Evolutionary conservation across 2,329 filamentous ascomycete genomes (phyloP), one percentile per base, ranked within the genome.

Genomic region (Tolypocladium amazonense): DNA sequence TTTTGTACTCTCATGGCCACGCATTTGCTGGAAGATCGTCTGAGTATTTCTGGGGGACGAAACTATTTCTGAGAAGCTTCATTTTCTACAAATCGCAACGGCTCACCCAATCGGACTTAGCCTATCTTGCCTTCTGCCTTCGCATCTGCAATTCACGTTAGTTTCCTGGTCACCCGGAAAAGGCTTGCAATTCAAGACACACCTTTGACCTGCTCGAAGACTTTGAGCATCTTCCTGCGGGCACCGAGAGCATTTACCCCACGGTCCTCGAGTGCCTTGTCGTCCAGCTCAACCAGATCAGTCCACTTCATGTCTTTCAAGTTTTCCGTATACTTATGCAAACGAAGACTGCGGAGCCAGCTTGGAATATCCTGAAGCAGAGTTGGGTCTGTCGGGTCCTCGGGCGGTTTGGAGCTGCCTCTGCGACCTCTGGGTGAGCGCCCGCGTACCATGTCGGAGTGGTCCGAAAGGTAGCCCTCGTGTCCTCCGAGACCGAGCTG

Each of bases 251-350:
- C 94, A 73, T 96, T 97, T 38, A 99, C 94, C 56, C 94, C 94
- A 58, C 91, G 88, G 33, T 91, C 89, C 76, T 97, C 93, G 64
- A 99, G 79, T 56, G 90, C 92, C 71, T 92, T 92, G 67, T 99
- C 94, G 69, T 97, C 91, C 66, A 99, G 79, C 73, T 94, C 89
- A 62, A 99, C 80, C 67, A 99, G 77, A 58, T 99, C 94, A 35
- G 88, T 89, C 94, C 94, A 99, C 69, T 94, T 92, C 80, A 97
- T 85, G 70, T 97, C 93, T 77, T 97, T 99, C 64, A 99, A 78
- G 67, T 97, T 95, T 67, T 99, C 94, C 12, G 94, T 99, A 76
- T 99, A 99, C 79, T 99, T 99, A 81, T 99, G 94, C 68, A 99
- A 81, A 62, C 94, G 87, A 71, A 97, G 82, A 73, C 92, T 97